A percentile compares a stretch with the other conserved stretches of the same genome.
Conservation (phyloP, 345 rosid species). For the Aquilaria yunnanensis region DNA sequence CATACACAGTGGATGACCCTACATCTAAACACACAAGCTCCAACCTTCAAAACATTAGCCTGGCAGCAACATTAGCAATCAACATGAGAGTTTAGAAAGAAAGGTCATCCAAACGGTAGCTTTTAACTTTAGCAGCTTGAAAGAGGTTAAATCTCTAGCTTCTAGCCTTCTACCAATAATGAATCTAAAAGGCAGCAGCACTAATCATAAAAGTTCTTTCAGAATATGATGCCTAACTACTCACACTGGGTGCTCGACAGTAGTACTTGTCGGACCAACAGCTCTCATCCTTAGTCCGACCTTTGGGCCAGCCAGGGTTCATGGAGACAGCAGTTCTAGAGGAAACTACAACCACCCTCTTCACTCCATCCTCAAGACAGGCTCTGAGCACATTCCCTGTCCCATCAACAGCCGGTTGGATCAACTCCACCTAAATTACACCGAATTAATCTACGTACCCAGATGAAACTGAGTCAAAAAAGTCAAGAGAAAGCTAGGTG, state of each 20-base stretch:
- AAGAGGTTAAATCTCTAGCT: not conserved
- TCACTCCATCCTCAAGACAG: slow-evolving; percentile 44
- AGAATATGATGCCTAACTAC: not conserved
- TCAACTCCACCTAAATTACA: slow-evolving; percentile 31
- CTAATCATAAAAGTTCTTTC: no score
- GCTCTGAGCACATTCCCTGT: slow-evolving; percentile 65
- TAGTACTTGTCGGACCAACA: slow-evolving; percentile 65
- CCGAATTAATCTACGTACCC: no score
- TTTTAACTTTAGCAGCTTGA: not conserved
- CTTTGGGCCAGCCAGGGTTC: slow-evolving; percentile 56
- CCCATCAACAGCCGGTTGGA: slow-evolving; percentile 66
- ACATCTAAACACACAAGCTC: no score
- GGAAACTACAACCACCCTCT: slow-evolving; percentile 64
- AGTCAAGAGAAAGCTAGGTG: no score
- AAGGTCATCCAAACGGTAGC: not conserved
- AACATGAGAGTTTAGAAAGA: not conserved
- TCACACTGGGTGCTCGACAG: slow-evolving; percentile 43
- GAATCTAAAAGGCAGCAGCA: no score
- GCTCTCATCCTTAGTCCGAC: slow-evolving; percentile 39
- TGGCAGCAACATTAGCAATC: no score
- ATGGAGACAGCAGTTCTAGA: slow-evolving; percentile 38
- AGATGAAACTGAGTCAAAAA: no score
- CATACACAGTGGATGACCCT: no score
- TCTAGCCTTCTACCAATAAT: no score
- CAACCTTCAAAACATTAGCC: no score